Base-by-base conservation (phyloP, 1,284 basidiomycete species). In the Sporisorium exsertum region DNA sequence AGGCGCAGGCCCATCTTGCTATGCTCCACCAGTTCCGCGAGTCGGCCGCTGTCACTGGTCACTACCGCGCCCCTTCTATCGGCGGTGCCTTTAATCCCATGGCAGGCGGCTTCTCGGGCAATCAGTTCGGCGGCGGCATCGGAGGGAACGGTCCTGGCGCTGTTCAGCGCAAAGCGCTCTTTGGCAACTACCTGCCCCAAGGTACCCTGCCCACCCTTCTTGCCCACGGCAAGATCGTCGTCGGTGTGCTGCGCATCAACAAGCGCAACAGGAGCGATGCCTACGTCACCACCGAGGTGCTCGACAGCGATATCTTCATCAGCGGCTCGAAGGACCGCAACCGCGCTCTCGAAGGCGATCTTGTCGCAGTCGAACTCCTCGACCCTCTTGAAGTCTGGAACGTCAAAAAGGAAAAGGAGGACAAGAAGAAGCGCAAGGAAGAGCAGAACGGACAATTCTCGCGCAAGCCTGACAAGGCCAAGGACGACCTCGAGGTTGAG, bases 381-480 rank as follows among this genome's bases (percentile, higher is more conserved):
- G 96, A 99, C 79, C 96, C 86, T 9, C 71, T 77, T 54, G 84
- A 84, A 87, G 96, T 99, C 9, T 98, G 97, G 97, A 92, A 92
- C 22, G 97, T 95, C 16, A 99, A 99, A 89, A 98, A 98, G 88
- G 97, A 99, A 88, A 99, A 99, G 88, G 96, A 99, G 86, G 97
- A 99, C 88, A 99, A 99, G 81, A 85, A 85, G 78, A 81, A 81
- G 77, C 78, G 82, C 60, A 99, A 99, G 90, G 97, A 99, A 87
- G 97, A 99, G 87, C 95, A 95, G 84, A 97, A 94, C 86, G 94
- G 95, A 81, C 87, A 88, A 54, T 27, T 60, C 26, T 91, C 91
- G 54, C 92, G 95, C 83, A 95, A 93, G 87, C 93, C 95, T 78
- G 97, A 99, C 88, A 99, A 99, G 90, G 98, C 98, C 89, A 97